Conservation (phyloP, 2,329 filamentous ascomycete genomes). For the Knoxdaviesia proteae region DNA sequence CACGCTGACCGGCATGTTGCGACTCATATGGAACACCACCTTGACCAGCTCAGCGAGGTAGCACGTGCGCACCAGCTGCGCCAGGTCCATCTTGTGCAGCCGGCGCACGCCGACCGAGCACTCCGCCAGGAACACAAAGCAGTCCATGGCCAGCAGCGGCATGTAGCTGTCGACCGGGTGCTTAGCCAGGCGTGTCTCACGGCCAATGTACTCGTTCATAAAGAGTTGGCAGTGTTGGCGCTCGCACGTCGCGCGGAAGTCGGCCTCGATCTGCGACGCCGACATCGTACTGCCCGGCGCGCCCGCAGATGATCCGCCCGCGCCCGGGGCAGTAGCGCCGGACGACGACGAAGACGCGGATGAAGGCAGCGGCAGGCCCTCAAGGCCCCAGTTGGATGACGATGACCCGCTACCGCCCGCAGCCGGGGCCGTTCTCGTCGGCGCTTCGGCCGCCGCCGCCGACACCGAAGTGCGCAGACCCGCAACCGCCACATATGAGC, state of each 20-base stretch:
- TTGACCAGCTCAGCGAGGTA: slow-evolving; percentile 85
- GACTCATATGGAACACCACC: slow-evolving; percentile 40
- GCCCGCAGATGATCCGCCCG: no score
- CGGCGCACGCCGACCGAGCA: slow-evolving; percentile 50
- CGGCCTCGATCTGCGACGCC: slow-evolving; percentile 26
- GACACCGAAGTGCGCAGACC: slow-evolving; percentile 29
- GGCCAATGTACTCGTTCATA: slow-evolving; percentile 30
- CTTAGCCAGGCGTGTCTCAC: slow-evolving; percentile 1
- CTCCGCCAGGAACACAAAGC: slow-evolving; percentile 66
- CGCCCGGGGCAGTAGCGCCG: no score
- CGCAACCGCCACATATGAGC: slow-evolving; percentile 65
- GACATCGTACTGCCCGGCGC: no score
- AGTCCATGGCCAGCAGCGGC: slow-evolving; percentile 46
- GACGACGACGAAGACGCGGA: no score
- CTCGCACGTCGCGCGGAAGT: slow-evolving; percentile 47
- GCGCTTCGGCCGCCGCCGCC: slow-evolving; percentile 28
- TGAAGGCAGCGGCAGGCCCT: no score
- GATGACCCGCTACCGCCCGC: no score
- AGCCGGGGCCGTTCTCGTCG: no score
- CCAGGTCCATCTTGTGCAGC: slow-evolving; percentile 49
- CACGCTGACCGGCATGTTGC: slow-evolving; percentile 26
- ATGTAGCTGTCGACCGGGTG: slow-evolving; percentile 22
- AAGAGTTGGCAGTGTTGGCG: slow-evolving; percentile 62
- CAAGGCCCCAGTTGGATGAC: no score
- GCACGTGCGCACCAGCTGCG: slow-evolving; percentile 64